Conservation (phyloP, 2,329 filamentous ascomycete genomes). For the Ophiosphaerella narmari region DNA sequence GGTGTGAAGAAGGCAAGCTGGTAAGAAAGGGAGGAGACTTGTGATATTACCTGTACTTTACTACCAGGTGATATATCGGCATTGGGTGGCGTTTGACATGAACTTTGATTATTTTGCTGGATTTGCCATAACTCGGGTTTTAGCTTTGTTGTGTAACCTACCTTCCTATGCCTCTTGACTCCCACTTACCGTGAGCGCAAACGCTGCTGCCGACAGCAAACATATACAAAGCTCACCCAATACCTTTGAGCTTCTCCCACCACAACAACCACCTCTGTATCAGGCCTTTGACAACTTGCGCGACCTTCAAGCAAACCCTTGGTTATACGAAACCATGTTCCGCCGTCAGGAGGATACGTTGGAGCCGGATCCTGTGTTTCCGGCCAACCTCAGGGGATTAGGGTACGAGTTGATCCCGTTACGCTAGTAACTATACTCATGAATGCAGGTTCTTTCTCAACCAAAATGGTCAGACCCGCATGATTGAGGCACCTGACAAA, state of each 20-base stretch:
- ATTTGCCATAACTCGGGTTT: background rate
- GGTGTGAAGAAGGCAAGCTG: conserved; percentile 97
- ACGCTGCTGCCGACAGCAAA: conserved; percentile 5
- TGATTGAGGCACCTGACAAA: conserved; percentile 66
- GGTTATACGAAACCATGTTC: conserved; percentile 65
- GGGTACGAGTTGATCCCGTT: conserved; percentile 58
- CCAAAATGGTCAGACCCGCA: conserved; percentile 73
- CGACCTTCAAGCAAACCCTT: background rate
- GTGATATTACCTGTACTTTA: conserved; percentile 33
- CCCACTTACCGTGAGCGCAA: conserved; percentile 15
- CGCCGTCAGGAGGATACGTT: conserved; percentile 70
- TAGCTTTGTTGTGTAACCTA: conserved; percentile 1
- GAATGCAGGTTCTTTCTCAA: conserved; percentile 75
- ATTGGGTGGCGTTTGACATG: conserved; percentile 37
- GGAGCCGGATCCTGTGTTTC: conserved; percentile 68
- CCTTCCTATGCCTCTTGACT: conserved; percentile 13
- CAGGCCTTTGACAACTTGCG: no score
- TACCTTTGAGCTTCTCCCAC: background rate
- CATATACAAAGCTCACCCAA: conserved; percentile 1
- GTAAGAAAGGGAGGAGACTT: conserved; percentile 57
- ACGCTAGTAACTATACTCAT: background rate
- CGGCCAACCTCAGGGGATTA: conserved; percentile 68
- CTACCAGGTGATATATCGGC: conserved; percentile 13
- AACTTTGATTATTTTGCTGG: background rate
- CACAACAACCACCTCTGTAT: no score